Evolutionary conservation across 768 basidiomycete species (phyloP).

Genomic region (Saitozyma sp.): DNA sequence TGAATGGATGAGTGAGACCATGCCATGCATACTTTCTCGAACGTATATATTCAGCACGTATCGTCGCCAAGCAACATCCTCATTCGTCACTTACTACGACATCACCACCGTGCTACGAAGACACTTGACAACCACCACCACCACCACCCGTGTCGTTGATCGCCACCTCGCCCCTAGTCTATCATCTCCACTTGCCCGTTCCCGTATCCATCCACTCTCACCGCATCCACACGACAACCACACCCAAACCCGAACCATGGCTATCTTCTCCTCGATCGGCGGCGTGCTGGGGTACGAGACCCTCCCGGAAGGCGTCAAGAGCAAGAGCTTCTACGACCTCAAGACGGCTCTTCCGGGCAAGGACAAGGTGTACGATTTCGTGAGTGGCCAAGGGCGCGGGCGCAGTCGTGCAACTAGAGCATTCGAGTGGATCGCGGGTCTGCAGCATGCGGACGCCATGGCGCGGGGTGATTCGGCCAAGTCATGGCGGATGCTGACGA

Average conservation of each 20-base stretch:
- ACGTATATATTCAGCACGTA: too few relatives aligned
- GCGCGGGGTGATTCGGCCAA: not conserved
- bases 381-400: slow-evolving; percentile 12
- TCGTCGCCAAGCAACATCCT: too few relatives aligned
- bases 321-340: slow-evolving; percentile 48
- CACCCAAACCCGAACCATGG: slow-evolving; percentile 12
- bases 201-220: too few relatives aligned
- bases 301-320: slow-evolving; percentile 24
- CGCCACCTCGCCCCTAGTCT: too few relatives aligned
- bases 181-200: too few relatives aligned
- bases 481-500: not conserved
- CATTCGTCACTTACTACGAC: too few relatives aligned
- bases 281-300: slow-evolving; percentile 44
- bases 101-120: too few relatives aligned
- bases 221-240: too few relatives aligned
- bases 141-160: too few relatives aligned
- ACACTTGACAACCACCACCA: too few relatives aligned
- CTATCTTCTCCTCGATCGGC: slow-evolving; percentile 8
- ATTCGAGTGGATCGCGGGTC: not conserved
- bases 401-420: not conserved
- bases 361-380: slow-evolving; percentile 40
- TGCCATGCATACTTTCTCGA: too few relatives aligned
- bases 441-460: not conserved
- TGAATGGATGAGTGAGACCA: too few relatives aligned
- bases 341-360: slow-evolving; percentile 43